phyloP scores from a whole-genome alignment of 345 rosid genomes.

The Sapria himalayana region DNA sequence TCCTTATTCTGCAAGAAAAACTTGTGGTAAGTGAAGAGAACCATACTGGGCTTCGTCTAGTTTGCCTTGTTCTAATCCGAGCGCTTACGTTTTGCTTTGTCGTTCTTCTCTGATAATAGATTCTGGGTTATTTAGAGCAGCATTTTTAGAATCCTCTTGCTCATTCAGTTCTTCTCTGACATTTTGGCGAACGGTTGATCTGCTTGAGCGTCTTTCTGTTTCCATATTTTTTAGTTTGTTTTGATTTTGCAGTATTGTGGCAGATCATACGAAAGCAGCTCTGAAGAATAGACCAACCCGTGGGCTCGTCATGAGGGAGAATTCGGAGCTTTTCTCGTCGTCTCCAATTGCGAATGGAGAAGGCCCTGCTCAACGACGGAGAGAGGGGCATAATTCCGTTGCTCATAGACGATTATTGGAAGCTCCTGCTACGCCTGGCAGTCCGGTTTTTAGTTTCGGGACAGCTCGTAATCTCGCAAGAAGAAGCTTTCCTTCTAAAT shows the following conservation, averaged over 20 bases:
- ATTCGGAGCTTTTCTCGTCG: conserved; percentile 50
- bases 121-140: background rate
- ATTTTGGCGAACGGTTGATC: background rate
- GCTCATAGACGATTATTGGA: conserved; percentile 25
- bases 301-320: conserved; percentile 54
- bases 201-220: background rate
- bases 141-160: background rate
- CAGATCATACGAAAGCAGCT: conserved; percentile 14
- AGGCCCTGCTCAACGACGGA: conserved; percentile 29
- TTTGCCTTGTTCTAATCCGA: too few species aligned
- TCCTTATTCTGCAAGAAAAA: background rate
- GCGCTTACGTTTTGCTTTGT: too few species aligned
- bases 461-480: conserved; percentile 24
- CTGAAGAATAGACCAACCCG: conserved; percentile 39
- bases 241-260: conserved; percentile 18
- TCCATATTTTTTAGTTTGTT: conserved; percentile 4
- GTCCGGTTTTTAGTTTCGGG: conserved; percentile 67
- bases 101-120: background rate
- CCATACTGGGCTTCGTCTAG: too few species aligned
- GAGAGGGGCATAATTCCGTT: conserved; percentile 32
- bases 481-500: conserved; percentile 72
- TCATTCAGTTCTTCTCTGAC: background rate
- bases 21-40: conserved; percentile 13
- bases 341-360: conserved; percentile 22
- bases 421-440: conserved; percentile 61